Evolutionary conservation across 805 yeast genomes (phyloP).

Genomic region (Sungouiella thailandica): DNA sequence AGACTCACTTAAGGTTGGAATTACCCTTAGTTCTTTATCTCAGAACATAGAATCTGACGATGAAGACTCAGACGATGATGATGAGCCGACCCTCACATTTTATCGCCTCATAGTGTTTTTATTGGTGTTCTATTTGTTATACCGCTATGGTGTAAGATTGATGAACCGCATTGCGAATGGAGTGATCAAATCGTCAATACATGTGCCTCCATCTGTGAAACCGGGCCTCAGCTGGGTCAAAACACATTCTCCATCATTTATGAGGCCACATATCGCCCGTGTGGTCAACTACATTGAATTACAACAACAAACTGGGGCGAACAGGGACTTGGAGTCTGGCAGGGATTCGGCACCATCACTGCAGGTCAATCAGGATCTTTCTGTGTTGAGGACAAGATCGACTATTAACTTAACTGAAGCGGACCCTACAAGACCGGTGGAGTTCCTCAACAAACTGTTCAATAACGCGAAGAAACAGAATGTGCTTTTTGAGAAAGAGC

Average conservation of each 20-base stretch:
- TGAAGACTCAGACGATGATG: constrained; percentile 18
- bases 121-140: constrained; percentile 14
- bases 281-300: constrained; percentile 16
- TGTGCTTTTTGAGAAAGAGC: constrained; percentile 9
- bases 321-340: constrained; percentile 32
- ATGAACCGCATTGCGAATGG: constrained; percentile 2
- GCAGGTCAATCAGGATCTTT: constrained; percentile 7
- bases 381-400: constrained; percentile 35
- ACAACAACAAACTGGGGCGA: constrained; percentile 17
- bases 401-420: constrained; percentile 24
- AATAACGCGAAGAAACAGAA: constrained; percentile 6
- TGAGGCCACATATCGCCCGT: constrained; percentile 19
- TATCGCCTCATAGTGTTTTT: constrained; percentile 15
- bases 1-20: constrained; percentile 27
- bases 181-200: neutral
- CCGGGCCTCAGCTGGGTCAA: constrained; percentile 6
- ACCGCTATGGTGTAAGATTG: constrained; percentile 9
- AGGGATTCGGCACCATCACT: constrained; percentile 16
- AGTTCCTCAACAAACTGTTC: constrained; percentile 36
- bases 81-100: constrained; percentile 2
- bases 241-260: constrained; percentile 11
- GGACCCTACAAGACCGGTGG: constrained; percentile 11
- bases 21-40: constrained; percentile 37
- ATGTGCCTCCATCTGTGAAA: constrained; percentile 9
- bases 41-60: constrained; percentile 11